phyloP scores from a whole-genome alignment of 2,329 filamentous ascomycete genomes.

The Fonsecaea pugnacius region DNA sequence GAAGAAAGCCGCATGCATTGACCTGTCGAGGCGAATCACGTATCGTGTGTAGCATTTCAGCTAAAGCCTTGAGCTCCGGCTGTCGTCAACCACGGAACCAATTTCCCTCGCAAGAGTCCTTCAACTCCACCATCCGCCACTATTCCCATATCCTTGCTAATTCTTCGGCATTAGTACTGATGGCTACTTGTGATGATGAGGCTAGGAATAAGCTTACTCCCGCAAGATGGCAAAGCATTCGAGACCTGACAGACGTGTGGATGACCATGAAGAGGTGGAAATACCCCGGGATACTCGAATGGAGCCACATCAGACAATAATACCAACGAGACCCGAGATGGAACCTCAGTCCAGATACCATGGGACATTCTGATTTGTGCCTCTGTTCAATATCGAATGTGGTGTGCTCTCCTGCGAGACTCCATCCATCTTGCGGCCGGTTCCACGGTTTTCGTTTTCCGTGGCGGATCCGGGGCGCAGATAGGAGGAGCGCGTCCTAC shows the following conservation, averaged over 20 bases:
- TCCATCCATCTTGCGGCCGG: background rate
- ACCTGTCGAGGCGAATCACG: background rate
- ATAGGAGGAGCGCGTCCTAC: background rate
- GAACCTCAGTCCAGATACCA: background rate
- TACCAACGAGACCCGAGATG: background rate
- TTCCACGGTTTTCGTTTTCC: constrained; percentile 22
- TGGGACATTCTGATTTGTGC: background rate
- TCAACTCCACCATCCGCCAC: background rate
- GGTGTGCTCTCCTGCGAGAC: background rate
- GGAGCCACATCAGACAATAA: background rate
- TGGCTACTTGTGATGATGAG: background rate
- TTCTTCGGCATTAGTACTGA: background rate
- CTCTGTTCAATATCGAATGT: background rate
- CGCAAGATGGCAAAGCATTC: background rate
- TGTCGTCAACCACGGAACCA: background rate
- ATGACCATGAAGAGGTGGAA: background rate
- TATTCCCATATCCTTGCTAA: background rate
- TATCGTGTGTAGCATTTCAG: background rate
- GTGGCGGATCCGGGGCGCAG: constrained; percentile 4
- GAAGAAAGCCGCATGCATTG: background rate
- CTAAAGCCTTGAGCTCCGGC: background rate
- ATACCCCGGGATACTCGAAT: background rate
- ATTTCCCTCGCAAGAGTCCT: background rate
- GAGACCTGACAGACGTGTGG: background rate
- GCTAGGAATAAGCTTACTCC: background rate